Evolutionary conservation across 2,329 filamentous ascomycete genomes (phyloP).

Genomic region (Penicillium sp.): DNA sequence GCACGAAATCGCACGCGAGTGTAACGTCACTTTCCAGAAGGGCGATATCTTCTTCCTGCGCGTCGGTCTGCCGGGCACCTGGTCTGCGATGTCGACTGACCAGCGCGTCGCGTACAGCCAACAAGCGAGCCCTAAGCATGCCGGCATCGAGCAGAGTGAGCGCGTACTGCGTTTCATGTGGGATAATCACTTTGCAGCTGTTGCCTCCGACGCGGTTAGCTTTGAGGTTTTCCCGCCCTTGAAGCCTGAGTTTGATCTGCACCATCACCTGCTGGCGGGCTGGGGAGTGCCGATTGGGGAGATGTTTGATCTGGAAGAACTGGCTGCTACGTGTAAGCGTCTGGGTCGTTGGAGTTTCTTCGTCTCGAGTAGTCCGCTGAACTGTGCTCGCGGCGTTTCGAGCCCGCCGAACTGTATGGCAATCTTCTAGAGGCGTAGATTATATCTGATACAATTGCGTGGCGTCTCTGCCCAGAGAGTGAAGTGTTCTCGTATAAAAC

Average conservation of each 20-base stretch:
- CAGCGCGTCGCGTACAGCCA: conserved; percentile 32
- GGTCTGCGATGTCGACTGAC: conserved; percentile 30
- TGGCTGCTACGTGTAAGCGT: conserved; percentile 33
- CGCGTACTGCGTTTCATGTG: conserved; percentile 56
- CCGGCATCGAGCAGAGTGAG: conserved; percentile 40
- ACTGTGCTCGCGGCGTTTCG: conserved; percentile 39
- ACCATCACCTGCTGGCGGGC: conserved; percentile 38
- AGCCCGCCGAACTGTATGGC: conserved; percentile 46
- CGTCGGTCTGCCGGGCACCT: conserved; percentile 36
- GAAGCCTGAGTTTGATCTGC: conserved; percentile 35
- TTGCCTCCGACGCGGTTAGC: conserved; percentile 59
- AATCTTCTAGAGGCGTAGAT: conserved; percentile 36
- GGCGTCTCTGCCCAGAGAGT: neutral
- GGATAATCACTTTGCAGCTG: conserved; percentile 58
- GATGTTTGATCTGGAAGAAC: conserved; percentile 41
- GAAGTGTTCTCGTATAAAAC: too few species aligned
- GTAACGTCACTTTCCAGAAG: conserved; percentile 35
- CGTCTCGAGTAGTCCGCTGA: conserved; percentile 41
- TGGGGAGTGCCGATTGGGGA: conserved; percentile 42
- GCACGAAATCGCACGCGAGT: conserved; percentile 34
- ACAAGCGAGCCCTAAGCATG: conserved; percentile 33
- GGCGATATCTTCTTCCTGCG: conserved; percentile 43
- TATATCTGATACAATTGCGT: neutral
- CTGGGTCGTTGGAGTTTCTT: conserved; percentile 40
- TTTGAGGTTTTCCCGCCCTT: conserved; percentile 53